Evolutionary conservation across 2,329 filamentous ascomycete species (phyloP), one percentile per base, ranked within the genome.

Genomic region (Trichophyton equinum): DNA sequence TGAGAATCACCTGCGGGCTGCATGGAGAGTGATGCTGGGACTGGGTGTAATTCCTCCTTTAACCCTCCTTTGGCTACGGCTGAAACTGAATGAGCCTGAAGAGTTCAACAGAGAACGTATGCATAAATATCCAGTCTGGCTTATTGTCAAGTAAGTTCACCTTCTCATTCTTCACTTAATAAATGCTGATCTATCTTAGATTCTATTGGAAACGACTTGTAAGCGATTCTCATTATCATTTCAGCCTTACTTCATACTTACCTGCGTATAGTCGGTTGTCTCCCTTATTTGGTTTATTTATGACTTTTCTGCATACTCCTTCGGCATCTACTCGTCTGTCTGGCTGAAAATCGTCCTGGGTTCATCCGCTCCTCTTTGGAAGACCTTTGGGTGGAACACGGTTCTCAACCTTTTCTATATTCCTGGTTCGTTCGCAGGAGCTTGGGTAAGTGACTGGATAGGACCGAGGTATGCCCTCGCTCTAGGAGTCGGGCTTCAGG

Each of bases 331-430:
- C 76, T 88, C 87, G 0, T 85, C 86, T 0, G 81, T 84, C 30
- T 78, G 75, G 76, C 65, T 79, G 7, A 36, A 61, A 0, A 71
- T 77, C 1, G 92, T 95, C 68, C 76, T 95, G 0, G 82, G 83
- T 8, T 69, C 78, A 0, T 67, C 71, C 3, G 78, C 83, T 0
- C 81, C 86, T 0, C 76, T 96, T 1, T 92, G 89, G 69, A 87
- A 87, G 64, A 77, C 85, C 9, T 91, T 96, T 63, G 91, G 90
- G 46, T 96, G 90, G 90, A 91, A 89, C 70, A 90, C 87, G 0
- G 81, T 96, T 47, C 84, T 95, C 76, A 95, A 94, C 72, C 77
- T 90, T 64, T 96, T 96, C 73, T 95, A 95, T 73, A 81, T 95
- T 57, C 91, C 90, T 0, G 91, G 91, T 1, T 88, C 89, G 25